Conservation (phyloP, 371 early-diverging fungal genomes). For the Mucor piriformis region DNA sequence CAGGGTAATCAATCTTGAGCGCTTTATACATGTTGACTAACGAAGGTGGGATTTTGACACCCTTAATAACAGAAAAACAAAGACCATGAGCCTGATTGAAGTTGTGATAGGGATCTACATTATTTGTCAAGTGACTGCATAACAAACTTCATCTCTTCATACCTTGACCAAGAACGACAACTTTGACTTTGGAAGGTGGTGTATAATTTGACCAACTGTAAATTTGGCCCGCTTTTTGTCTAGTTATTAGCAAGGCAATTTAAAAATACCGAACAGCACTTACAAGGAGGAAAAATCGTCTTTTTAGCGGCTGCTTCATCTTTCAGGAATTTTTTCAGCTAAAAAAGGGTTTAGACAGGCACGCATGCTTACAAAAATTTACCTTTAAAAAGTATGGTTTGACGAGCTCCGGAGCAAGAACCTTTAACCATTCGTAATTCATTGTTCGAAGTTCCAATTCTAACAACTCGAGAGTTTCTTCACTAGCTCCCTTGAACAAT, state of each 20-base stretch:
- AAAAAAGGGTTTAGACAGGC: too few species aligned
- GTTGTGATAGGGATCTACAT: slow-evolving; percentile 95
- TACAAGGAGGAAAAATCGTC: slow-evolving; percentile 77
- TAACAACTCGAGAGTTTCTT: slow-evolving; percentile 58
- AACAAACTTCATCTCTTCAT: slow-evolving; percentile 10
- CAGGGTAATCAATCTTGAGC: slow-evolving; percentile 71
- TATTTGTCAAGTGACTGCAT: background rate
- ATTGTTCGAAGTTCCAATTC: slow-evolving; percentile 76
- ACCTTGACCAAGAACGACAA: slow-evolving; percentile 94
- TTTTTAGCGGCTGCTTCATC: slow-evolving; percentile 52
- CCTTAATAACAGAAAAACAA: slow-evolving; percentile 85
- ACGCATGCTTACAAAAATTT: too few species aligned
- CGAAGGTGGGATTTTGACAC: slow-evolving; percentile 85
- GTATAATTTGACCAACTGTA: slow-evolving; percentile 83
- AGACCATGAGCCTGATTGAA: slow-evolving; percentile 92
- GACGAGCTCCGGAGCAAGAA: slow-evolving; percentile 67
- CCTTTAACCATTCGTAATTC: slow-evolving; percentile 77
- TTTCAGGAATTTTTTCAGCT: slow-evolving; percentile 75
- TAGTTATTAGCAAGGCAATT: background rate
- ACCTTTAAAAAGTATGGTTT: slow-evolving; percentile 81
- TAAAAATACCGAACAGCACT: background rate
- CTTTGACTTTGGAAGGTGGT: slow-evolving; percentile 66
- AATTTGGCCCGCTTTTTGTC: slow-evolving; percentile 57
- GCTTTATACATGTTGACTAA: slow-evolving; percentile 94
- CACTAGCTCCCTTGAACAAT: slow-evolving; percentile 28